A percentile compares a stretch with the other conserved stretches of the same genome.
These are phyloP conservation scores for Trypanosoma melophagium DNA, from an alignment of 208 protist species.

Conservation along the genomic window DNA sequence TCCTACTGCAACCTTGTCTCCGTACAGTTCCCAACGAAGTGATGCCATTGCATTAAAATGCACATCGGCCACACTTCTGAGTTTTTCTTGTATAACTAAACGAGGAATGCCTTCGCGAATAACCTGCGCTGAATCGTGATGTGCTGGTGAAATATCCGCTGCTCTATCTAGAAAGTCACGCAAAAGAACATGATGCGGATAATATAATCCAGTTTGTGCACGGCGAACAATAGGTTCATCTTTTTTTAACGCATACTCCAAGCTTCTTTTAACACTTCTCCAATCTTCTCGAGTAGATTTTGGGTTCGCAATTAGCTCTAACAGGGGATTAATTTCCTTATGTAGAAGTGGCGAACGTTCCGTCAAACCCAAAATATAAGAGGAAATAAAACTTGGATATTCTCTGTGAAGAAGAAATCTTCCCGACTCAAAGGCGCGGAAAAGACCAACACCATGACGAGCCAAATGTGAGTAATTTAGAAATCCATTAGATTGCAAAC, in stretches of 20 bases:
- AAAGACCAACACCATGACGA: slow-evolving; percentile 60
- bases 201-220: slow-evolving; percentile 70
- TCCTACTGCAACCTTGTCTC: slow-evolving; percentile 43
- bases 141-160: slow-evolving; percentile 28
- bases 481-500: slow-evolving; percentile 44
- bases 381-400: slow-evolving; percentile 52
- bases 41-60: slow-evolving; percentile 84
- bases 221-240: slow-evolving; percentile 43
- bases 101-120: slow-evolving; percentile 65
- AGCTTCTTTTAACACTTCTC: slow-evolving; percentile 29
- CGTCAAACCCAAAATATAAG: slow-evolving; percentile 51
- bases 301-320: slow-evolving; percentile 44
- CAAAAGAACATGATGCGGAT: slow-evolving; percentile 70
- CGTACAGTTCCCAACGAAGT: slow-evolving; percentile 50
- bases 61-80: slow-evolving; percentile 70
- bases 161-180: slow-evolving; percentile 71
- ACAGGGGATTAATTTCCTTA: slow-evolving; percentile 58
- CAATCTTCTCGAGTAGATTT: slow-evolving; percentile 47
- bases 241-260: slow-evolving; percentile 39
- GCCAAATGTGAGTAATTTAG: slow-evolving; percentile 81
- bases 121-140: slow-evolving; percentile 64
- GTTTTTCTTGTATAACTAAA: slow-evolving; percentile 60
- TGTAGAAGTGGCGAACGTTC: slow-evolving; percentile 59
- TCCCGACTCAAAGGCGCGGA: slow-evolving; percentile 56
- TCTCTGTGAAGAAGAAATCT: slow-evolving; percentile 68